These are phyloP conservation scores for Clonostachys solani DNA, from an alignment of 2,329 filamentous ascomycete genomes.

Conservation along the genomic window DNA sequence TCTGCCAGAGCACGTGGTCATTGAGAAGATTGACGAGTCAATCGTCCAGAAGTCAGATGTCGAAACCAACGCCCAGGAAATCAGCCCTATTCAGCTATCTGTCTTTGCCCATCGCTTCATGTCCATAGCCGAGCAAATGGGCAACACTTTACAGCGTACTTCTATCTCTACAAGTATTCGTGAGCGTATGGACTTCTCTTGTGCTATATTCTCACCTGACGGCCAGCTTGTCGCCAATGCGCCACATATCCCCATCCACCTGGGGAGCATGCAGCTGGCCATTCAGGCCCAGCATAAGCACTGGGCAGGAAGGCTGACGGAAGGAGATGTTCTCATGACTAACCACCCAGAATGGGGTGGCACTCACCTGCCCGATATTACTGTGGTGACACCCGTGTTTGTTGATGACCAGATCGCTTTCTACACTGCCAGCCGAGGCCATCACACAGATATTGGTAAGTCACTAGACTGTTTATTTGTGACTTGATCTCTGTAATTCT, in stretches of 20 bases:
- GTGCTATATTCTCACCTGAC: conserved; percentile 32
- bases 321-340: conserved; percentile 30
- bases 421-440: conserved; percentile 31
- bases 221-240: conserved; percentile 35
- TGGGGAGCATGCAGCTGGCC: conserved; percentile 35
- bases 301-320: conserved; percentile 22
- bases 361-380: conserved; percentile 34
- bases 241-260: conserved; percentile 33
- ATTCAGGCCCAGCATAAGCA: conserved; percentile 29
- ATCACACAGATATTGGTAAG: conserved; percentile 29
- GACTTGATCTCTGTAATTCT: neutral
- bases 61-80: neutral
- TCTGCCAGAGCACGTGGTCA: conserved; percentile 19
- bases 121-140: conserved; percentile 57
- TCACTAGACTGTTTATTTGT: too few species aligned
- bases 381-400: conserved; percentile 33
- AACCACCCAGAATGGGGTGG: conserved; percentile 33
- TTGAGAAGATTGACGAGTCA: conserved; percentile 12
- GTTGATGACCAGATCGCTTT: conserved; percentile 22
- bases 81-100: conserved; percentile 47
- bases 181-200: conserved; percentile 36
- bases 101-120: conserved; percentile 54
- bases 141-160: conserved; percentile 49
- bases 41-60: neutral
- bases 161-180: conserved; percentile 45